Evolutionary conservation across 2,329 filamentous ascomycete genomes (phyloP).

Genomic region (Westerdykella aurantiaca): DNA sequence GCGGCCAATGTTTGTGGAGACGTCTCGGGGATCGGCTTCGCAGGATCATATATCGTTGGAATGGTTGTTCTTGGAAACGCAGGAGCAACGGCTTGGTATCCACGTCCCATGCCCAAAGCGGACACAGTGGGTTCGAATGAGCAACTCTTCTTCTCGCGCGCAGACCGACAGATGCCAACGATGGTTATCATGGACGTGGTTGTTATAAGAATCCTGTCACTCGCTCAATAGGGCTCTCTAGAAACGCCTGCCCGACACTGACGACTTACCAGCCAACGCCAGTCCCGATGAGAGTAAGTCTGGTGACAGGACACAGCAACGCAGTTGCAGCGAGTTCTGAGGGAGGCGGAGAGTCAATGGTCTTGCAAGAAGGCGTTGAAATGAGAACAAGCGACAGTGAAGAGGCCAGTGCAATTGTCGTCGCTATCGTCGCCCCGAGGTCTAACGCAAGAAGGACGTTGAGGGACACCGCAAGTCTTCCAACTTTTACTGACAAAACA

Average conservation of each 20-base stretch:
- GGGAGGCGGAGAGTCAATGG: conserved; percentile 11
- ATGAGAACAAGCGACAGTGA: conserved; percentile 17
- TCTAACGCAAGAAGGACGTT: conserved; percentile 19
- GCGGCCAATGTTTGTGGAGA: not conserved
- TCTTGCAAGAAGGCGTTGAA: conserved; percentile 6
- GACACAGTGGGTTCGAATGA: conserved; percentile 30
- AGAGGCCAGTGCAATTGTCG: conserved; percentile 17
- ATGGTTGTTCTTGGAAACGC: conserved; percentile 10
- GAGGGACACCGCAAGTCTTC: conserved; percentile 14
- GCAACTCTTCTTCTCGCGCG: conserved; percentile 16
- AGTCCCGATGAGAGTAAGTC: conserved; percentile 13
- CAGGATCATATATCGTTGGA: conserved; percentile 22
- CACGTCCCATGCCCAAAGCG: conserved; percentile 22
- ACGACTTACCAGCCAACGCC: conserved; percentile 11
- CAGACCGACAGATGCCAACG: conserved; percentile 12
- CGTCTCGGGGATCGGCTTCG: conserved; percentile 9
- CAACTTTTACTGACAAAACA: conserved; percentile 12
- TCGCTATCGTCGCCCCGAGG: conserved; percentile 17
- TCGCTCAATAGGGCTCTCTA: not conserved
- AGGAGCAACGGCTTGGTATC: conserved; percentile 16
- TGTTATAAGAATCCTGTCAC: conserved; percentile 10
- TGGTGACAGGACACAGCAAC: conserved; percentile 18
- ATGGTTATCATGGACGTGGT: conserved; percentile 13
- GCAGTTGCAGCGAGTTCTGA: conserved; percentile 15
- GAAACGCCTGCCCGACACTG: not conserved